Conservation (phyloP, 2,329 filamentous ascomycete species). For the Rhynchosporium secalis region DNA sequence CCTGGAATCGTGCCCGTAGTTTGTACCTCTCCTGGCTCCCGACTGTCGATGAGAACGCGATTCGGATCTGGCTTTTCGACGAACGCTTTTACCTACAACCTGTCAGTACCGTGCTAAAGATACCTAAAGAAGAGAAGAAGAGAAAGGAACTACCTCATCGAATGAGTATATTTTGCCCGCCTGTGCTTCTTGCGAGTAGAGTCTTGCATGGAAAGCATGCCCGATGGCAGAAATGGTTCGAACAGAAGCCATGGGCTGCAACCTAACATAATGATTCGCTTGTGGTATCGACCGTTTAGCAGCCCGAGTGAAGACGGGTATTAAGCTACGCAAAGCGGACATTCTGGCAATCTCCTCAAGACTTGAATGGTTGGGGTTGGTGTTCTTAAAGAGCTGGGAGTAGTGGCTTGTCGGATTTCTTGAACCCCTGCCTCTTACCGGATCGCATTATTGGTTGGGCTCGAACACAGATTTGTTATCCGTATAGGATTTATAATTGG, state of each 20-base stretch:
- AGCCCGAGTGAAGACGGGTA: constrained; percentile 24
- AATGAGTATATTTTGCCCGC: constrained; percentile 50
- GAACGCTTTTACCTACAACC: constrained; percentile 45
- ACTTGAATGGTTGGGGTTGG: too few relatives aligned
- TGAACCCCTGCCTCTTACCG: too few relatives aligned
- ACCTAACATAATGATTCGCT: constrained; percentile 18
- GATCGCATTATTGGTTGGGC: too few relatives aligned
- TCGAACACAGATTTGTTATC: too few relatives aligned
- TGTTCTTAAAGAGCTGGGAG: too few relatives aligned
- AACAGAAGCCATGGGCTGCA: constrained; percentile 9
- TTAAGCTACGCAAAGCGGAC: constrained; percentile 25
- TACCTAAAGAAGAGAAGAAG: not conserved
- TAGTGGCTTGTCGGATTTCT: too few relatives aligned
- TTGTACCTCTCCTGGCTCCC: constrained; percentile 68
- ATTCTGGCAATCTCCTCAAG: constrained; percentile 17
- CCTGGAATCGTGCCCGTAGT: constrained; percentile 73
- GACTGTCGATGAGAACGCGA: constrained; percentile 53
- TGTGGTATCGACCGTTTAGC: constrained; percentile 21
- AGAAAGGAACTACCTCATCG: constrained; percentile 42
- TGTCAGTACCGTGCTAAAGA: constrained; percentile 10
- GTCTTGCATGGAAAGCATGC: constrained; percentile 19
- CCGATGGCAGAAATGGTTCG: not conserved
- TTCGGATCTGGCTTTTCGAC: constrained; percentile 38
- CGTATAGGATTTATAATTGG: too few relatives aligned
- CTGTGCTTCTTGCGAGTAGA: constrained; percentile 31